Percentiles rank a stretch among this genome's conserved stretches.
phyloP scores from a whole-genome alignment of 176 grass and related monocot genomes.

The Typha latifolia region DNA sequence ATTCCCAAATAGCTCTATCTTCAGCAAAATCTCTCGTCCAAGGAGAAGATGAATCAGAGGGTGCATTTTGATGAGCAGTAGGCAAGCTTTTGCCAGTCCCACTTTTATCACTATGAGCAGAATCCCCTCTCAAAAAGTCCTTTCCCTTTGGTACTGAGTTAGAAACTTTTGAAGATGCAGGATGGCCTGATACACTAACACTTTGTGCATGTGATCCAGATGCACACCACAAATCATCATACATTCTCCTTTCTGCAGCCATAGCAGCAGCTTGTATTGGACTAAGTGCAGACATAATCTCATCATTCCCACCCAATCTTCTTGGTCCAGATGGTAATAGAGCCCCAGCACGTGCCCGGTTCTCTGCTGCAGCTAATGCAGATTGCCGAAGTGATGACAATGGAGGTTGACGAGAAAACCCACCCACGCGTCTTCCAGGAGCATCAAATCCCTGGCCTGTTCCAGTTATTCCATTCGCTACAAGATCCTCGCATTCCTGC shows the following conservation, averaged over 20 bases:
- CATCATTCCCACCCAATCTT: slow-evolving; percentile 66
- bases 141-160: not conserved
- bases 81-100: slow-evolving; percentile 14
- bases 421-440: slow-evolving; percentile 58
- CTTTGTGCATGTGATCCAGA: slow-evolving; percentile 29
- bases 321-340: slow-evolving; percentile 73
- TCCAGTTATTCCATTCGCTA: slow-evolving; percentile 79
- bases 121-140: not conserved
- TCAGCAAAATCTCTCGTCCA: slow-evolving; percentile 12
- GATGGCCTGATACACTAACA: not conserved
- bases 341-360: slow-evolving; percentile 58
- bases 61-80: slow-evolving; percentile 5
- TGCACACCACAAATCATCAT: slow-evolving; percentile 95
- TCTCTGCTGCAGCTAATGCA: slow-evolving; percentile 59
- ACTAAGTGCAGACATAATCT: slow-evolving; percentile 82
- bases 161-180: not conserved
- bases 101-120: slow-evolving; percentile 10
- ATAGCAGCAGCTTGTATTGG: slow-evolving; percentile 96
- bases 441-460: slow-evolving; percentile 86
- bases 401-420: slow-evolving; percentile 55
- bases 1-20: slow-evolving; percentile 54
- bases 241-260: slow-evolving; percentile 86
- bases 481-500: slow-evolving; percentile 92
- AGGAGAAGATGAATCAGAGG: slow-evolving; percentile 33
- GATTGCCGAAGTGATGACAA: slow-evolving; percentile 56